phyloP scores from a whole-genome alignment of 1,139 yeast species.

The Eremothecium coryli region DNA sequence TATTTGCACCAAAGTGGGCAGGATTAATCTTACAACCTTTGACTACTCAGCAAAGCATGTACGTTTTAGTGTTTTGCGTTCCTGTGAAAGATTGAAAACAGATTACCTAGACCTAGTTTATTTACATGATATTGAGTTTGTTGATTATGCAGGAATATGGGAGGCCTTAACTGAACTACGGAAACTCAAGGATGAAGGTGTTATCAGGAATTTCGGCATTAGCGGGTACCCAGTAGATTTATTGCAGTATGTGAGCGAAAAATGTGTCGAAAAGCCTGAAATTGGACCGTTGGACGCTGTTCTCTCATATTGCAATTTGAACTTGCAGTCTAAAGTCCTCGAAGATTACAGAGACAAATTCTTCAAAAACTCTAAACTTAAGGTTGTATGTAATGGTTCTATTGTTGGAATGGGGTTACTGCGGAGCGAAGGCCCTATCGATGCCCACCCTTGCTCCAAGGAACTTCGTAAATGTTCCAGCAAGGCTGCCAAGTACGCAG shows the following conservation, averaged over 20 bases:
- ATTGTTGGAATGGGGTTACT: slow-evolving; percentile 83
- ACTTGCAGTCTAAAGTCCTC: slow-evolving; percentile 65
- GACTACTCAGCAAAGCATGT: slow-evolving; percentile 62
- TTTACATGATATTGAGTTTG: slow-evolving; percentile 86
- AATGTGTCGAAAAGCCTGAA: slow-evolving; percentile 32
- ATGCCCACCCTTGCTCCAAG: slow-evolving; percentile 74
- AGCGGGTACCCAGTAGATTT: slow-evolving; percentile 82
- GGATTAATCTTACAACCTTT: slow-evolving; percentile 57
- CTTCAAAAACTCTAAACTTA: slow-evolving; percentile 44
- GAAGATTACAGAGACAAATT: slow-evolving; percentile 43
- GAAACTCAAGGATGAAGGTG: slow-evolving; percentile 53
- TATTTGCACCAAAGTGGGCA: slow-evolving; percentile 82
- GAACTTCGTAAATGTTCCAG: slow-evolving; percentile 48
- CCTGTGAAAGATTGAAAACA: slow-evolving; percentile 57
- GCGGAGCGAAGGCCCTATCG: slow-evolving; percentile 55
- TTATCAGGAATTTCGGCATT: slow-evolving; percentile 59
- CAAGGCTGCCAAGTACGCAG: slow-evolving; percentile 39
- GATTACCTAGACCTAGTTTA: slow-evolving; percentile 69
- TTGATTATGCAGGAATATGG: slow-evolving; percentile 42
- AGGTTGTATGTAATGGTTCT: slow-evolving; percentile 63
- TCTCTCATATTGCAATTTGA: slow-evolving; percentile 72
- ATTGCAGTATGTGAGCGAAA: slow-evolving; percentile 42
- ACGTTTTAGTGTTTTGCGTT: slow-evolving; percentile 52
- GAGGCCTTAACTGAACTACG: slow-evolving; percentile 57
- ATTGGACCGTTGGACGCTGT: slow-evolving; percentile 58